phyloP scores from a whole-genome alignment of 805 yeast genomes.

The Lipomyces sp. region DNA sequence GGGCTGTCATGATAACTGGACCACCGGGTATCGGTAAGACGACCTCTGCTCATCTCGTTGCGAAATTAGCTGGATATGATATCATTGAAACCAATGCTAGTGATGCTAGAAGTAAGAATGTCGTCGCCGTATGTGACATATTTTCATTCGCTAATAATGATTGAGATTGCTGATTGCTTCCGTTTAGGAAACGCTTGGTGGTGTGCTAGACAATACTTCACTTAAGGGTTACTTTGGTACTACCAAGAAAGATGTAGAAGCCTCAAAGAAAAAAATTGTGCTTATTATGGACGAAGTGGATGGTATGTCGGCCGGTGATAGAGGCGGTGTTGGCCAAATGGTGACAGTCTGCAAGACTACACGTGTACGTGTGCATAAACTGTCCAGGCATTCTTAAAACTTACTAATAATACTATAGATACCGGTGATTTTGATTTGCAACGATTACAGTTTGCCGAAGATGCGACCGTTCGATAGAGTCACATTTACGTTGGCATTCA shows the following conservation, averaged over 20 bases:
- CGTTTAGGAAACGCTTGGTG: constrained; percentile 57
- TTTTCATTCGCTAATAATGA: not conserved
- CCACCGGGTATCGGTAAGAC: constrained; percentile 97
- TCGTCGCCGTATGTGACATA: constrained; percentile 54
- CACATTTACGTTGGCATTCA: constrained; percentile 77
- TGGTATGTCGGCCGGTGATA: constrained; percentile 99
- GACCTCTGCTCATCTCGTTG: constrained; percentile 83
- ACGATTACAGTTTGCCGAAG: constrained; percentile 88
- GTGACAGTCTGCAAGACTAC: constrained; percentile 86
- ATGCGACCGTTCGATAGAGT: constrained; percentile 94
- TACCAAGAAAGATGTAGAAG: constrained; percentile 38
- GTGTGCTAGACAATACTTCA: constrained; percentile 78
- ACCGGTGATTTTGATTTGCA: constrained; percentile 91
- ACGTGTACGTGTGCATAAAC: constrained; percentile 42
- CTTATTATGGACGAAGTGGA: constrained; percentile 98
- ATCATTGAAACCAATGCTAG: constrained; percentile 88
- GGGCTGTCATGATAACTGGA: constrained; percentile 89
- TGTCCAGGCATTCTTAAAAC: not conserved
- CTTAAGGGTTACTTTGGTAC: constrained; percentile 73
- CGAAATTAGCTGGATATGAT: constrained; percentile 76
- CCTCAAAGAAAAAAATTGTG: constrained; percentile 61
- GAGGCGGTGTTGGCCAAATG: constrained; percentile 96
- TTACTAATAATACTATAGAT: constrained; percentile 48
- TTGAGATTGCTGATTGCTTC: not conserved
- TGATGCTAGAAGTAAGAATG: constrained; percentile 81